These are phyloP conservation scores for Grosmannia clavigera DNA, from an alignment of 2,329 filamentous ascomycete genomes.

Conservation along the genomic window DNA sequence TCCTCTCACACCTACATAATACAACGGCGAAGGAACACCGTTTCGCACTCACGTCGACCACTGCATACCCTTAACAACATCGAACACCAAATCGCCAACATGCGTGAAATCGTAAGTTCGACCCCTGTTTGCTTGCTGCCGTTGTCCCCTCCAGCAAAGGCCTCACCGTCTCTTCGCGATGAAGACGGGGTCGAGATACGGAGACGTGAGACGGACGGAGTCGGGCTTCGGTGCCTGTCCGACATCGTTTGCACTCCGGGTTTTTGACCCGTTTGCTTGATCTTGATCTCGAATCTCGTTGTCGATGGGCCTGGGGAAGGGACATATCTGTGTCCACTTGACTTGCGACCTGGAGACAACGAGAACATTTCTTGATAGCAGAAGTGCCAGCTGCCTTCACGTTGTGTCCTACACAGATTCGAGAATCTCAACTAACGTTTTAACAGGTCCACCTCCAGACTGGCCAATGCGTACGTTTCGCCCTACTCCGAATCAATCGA, in stretches of 20 bases:
- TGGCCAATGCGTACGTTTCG: slow-evolving; percentile 83
- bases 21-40: neutral
- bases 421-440: slow-evolving; percentile 7
- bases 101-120: slow-evolving; percentile 61
- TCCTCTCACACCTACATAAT: neutral
- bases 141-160: neutral
- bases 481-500: neutral
- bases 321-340: neutral
- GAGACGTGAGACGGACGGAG: neutral
- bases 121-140: neutral
- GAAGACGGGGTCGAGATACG: neutral
- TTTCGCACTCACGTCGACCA: neutral
- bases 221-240: neutral
- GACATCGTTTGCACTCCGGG: neutral
- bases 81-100: slow-evolving; percentile 31
- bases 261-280: neutral
- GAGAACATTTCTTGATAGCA: neutral
- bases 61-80: neutral
- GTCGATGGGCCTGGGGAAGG: neutral
- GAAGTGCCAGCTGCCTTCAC: neutral
- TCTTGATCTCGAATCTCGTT: neutral
- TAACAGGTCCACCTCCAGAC: slow-evolving; percentile 97
- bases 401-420: neutral
- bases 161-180: neutral
- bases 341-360: neutral